These are phyloP conservation scores for Neonectria hederae DNA, from an alignment of 2,329 filamentous ascomycete genomes.

Conservation along the genomic window DNA sequence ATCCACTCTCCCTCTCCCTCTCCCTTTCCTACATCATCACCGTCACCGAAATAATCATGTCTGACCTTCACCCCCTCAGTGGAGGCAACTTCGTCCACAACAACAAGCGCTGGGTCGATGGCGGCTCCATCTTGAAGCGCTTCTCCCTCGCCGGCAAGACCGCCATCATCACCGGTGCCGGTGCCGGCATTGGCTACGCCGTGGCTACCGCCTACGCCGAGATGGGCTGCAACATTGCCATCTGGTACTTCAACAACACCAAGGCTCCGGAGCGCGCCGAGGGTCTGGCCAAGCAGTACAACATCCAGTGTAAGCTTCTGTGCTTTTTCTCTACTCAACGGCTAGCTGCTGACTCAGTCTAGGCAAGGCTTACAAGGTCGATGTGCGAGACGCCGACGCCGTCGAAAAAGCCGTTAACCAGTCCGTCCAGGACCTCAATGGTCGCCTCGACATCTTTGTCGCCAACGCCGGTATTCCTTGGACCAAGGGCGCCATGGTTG, in stretches of 20 bases:
- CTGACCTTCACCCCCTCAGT: constrained; percentile 36
- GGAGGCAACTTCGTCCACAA: constrained; percentile 41
- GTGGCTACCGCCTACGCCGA: constrained; percentile 71
- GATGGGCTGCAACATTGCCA: constrained; percentile 72
- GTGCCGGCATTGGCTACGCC: constrained; percentile 69
- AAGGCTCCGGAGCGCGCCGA: constrained; percentile 67
- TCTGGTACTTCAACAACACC: constrained; percentile 74
- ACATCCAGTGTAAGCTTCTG: constrained; percentile 66
- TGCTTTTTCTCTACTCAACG: neutral
- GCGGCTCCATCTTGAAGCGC: constrained; percentile 40
- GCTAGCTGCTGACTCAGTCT: constrained; percentile 21
- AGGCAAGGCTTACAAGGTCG: constrained; percentile 69
- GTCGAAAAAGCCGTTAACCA: constrained; percentile 59
- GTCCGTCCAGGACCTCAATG: constrained; percentile 71
- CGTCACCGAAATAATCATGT: constrained; percentile 29
- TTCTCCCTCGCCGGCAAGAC: constrained; percentile 75
- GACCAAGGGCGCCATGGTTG: constrained; percentile 73
- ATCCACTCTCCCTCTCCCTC: neutral
- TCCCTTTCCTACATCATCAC: neutral
- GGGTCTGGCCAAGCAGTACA: constrained; percentile 69
- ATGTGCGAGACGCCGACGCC: constrained; percentile 62
- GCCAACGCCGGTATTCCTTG: constrained; percentile 80
- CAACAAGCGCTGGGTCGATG: constrained; percentile 34
- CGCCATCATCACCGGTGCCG: constrained; percentile 72
- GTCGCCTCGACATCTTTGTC: constrained; percentile 78